A percentile compares a stretch with the other conserved stretches of the same genome.
Evolutionary conservation across 352 stramenopile genomes (phyloP).

Genomic region (Pythium biforme): DNA sequence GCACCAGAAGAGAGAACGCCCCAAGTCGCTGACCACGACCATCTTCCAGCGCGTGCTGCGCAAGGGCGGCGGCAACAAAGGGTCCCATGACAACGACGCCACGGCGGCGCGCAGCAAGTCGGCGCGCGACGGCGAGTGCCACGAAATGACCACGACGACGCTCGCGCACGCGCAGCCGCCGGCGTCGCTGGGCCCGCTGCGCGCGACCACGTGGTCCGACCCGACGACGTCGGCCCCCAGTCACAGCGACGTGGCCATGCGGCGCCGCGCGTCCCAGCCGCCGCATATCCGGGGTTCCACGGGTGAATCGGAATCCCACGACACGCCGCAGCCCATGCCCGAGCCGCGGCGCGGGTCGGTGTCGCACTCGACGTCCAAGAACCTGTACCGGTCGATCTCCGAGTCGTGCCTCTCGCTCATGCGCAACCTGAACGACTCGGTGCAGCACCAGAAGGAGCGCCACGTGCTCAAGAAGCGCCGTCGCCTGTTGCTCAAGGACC

Average conservation of each 20-base stretch:
- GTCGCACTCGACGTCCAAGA: background rate
- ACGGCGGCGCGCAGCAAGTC: slow-evolving; percentile 4
- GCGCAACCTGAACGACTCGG: slow-evolving; percentile 39
- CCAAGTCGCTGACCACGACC: slow-evolving; percentile 19
- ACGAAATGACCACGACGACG: background rate
- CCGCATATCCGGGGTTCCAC: slow-evolving; percentile 9
- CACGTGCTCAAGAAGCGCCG: slow-evolving; percentile 38
- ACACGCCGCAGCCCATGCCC: background rate
- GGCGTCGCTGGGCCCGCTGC: slow-evolving; percentile 9
- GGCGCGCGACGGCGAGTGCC: background rate
- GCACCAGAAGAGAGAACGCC: background rate
- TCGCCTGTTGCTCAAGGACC: slow-evolving; percentile 56
- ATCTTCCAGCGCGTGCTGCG: slow-evolving; percentile 19
- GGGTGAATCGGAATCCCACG: background rate
- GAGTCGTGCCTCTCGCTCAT: slow-evolving; percentile 43
- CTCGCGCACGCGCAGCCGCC: background rate
- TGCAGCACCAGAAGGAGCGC: slow-evolving; percentile 14
- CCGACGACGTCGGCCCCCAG: background rate
- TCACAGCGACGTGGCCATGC: background rate
- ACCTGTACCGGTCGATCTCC: slow-evolving; percentile 28
- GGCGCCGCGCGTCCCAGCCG: slow-evolving; percentile 19
- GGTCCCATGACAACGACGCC: too few species aligned
- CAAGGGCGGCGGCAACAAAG: background rate
- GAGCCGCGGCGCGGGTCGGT: background rate
- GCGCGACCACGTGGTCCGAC: slow-evolving; percentile 18